A percentile compares a stretch with the other conserved stretches of the same genome.
These are phyloP conservation scores for Pulveroboletus ravenelii DNA, from an alignment of 768 basidiomycete genomes.

Conservation along the genomic window DNA sequence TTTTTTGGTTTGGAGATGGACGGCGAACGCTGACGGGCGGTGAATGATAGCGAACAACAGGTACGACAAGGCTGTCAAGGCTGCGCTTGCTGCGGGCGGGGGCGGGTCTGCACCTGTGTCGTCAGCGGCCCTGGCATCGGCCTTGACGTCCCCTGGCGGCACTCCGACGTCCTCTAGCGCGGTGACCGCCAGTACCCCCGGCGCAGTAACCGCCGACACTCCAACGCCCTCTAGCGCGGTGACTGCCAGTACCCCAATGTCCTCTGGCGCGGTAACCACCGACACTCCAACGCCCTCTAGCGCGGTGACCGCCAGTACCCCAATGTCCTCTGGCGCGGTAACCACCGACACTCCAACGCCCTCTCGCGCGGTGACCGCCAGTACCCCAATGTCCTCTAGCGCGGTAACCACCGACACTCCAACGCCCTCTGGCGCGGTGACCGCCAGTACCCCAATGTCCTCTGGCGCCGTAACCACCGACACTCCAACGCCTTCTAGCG, in stretches of 20 bases:
- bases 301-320: not conserved
- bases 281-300: not conserved
- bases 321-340: not conserved
- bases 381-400: too few species aligned
- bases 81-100: slow-evolving; percentile 28
- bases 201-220: too few species aligned
- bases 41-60: slow-evolving; percentile 35
- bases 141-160: too few species aligned
- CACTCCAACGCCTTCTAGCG: not conserved
- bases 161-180: too few species aligned
- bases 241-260: too few species aligned
- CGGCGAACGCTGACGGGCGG: not conserved
- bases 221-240: too few species aligned
- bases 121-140: not conserved
- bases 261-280: not conserved
- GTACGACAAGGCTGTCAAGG: slow-evolving; percentile 41
- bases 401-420: not conserved
- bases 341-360: slow-evolving; percentile 1
- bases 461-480: slow-evolving; percentile 5
- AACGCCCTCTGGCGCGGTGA: not conserved
- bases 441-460: not conserved
- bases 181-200: too few species aligned
- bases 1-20: not conserved
- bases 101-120: slow-evolving; percentile 1
- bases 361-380: too few species aligned